Conservation (phyloP, 2,329 filamentous ascomycete genomes). For the Clarireedia monteithiana region DNA sequence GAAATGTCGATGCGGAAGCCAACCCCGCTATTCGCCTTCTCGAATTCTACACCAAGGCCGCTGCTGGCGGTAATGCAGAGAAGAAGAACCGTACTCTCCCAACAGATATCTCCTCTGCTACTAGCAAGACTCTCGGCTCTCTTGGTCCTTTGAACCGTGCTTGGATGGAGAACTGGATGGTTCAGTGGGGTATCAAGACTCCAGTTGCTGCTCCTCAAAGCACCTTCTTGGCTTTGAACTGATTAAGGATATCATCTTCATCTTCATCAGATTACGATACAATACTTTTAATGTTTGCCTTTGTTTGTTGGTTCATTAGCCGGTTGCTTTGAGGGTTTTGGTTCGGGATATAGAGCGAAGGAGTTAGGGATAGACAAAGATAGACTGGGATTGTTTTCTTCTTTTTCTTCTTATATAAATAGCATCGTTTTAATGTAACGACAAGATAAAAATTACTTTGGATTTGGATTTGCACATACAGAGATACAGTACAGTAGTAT, state of each 20-base stretch:
- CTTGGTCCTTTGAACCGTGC: constrained; percentile 35
- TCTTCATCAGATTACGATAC: background rate
- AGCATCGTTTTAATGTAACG: too few relatives aligned
- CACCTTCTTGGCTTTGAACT: constrained; percentile 2
- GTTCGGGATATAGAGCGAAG: background rate
- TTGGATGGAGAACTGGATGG: constrained; percentile 41
- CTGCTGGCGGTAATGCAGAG: constrained; percentile 29
- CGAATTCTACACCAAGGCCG: constrained; percentile 39
- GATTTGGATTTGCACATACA: background rate
- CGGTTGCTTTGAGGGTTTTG: background rate
- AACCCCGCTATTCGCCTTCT: constrained; percentile 46
- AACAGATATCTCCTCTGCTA: constrained; percentile 15
- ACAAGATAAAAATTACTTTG: too few relatives aligned
- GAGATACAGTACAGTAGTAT: too few relatives aligned
- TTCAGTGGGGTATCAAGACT: constrained; percentile 35
- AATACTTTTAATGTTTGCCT: background rate
- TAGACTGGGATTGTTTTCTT: background rate
- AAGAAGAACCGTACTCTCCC: background rate
- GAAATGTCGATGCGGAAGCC: constrained; percentile 35
- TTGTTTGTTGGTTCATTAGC: background rate
- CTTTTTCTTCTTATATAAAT: too few relatives aligned
- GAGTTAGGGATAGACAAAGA: constrained; percentile 2
- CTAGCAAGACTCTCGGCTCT: constrained; percentile 36
- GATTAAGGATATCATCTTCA: background rate
- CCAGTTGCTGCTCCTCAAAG: background rate